Evolutionary conservation across 1,139 yeast species (phyloP).

Genomic region (Lodderomyces oxycetoniae): DNA sequence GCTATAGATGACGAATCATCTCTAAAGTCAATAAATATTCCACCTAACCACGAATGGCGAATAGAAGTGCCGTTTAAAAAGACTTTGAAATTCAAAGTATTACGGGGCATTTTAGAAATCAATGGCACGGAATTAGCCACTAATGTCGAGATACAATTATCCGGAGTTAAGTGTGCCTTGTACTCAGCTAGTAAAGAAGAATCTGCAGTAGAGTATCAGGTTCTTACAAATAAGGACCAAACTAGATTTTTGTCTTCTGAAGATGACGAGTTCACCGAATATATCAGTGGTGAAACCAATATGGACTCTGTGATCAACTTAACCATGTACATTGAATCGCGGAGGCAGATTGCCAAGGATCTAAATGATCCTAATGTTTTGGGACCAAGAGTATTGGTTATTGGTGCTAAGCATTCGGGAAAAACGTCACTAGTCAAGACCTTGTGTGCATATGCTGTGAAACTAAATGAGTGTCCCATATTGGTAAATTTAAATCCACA

Average conservation of each 20-base stretch:
- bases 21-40: constrained; percentile 22
- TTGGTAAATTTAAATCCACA: constrained; percentile 80
- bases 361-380: constrained; percentile 15
- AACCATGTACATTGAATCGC: constrained; percentile 70
- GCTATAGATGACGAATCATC: constrained; percentile 8
- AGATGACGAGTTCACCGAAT: constrained; percentile 45
- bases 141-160: constrained; percentile 58
- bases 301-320: constrained; percentile 62
- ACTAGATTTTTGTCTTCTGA: constrained; percentile 23
- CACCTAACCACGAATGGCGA: constrained; percentile 72
- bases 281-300: constrained; percentile 65
- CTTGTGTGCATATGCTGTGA: constrained; percentile 70
- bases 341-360: constrained; percentile 40
- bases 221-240: constrained; percentile 45
- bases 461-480: constrained; percentile 59
- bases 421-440: constrained; percentile 73
- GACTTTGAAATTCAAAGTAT: constrained; percentile 51
- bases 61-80: constrained; percentile 65
- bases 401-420: constrained; percentile 74
- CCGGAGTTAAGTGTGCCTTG: constrained; percentile 52
- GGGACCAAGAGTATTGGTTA: constrained; percentile 68
- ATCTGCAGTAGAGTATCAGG: constrained; percentile 45
- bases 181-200: constrained; percentile 35
- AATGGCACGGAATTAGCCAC: constrained; percentile 89
- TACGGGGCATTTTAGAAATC: constrained; percentile 76